A percentile compares a stretch with the other conserved stretches of the same genome.
Evolutionary conservation across 331 rosid species (phyloP).

Genomic region (Quercus lobata): DNA sequence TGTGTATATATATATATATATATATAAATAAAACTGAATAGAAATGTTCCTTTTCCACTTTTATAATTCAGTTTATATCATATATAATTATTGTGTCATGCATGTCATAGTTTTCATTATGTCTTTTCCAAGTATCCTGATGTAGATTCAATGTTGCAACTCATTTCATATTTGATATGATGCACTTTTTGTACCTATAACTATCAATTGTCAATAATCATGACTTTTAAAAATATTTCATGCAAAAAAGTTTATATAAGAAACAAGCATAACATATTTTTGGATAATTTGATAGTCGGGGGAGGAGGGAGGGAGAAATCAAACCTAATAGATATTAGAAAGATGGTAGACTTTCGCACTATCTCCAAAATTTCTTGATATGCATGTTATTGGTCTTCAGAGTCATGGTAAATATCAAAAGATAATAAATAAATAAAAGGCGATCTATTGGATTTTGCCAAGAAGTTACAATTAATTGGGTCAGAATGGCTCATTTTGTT

Average conservation of each 20-base stretch:
- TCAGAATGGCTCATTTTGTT: too few species aligned
- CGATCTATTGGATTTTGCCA: too few species aligned
- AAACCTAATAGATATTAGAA: too few species aligned
- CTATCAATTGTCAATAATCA: background rate
- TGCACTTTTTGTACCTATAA: background rate
- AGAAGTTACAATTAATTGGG: too few species aligned
- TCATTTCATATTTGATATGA: too few species aligned
- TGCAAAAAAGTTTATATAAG: background rate
- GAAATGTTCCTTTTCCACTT: too few species aligned
- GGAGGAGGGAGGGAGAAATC: too few species aligned
- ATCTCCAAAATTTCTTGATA: background rate
- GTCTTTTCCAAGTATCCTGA: background rate
- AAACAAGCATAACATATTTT: background rate
- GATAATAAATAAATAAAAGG: background rate
- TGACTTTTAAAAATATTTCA: background rate
- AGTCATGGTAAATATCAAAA: background rate
- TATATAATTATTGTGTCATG: too few species aligned
- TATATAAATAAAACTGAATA: too few species aligned
- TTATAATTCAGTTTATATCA: too few species aligned
- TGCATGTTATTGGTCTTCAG: background rate
- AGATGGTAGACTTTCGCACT: too few species aligned
- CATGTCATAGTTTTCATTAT: background rate
- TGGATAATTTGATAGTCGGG: too few species aligned
- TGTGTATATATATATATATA: fast-evolving
- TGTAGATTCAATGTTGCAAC: background rate